A percentile compares a stretch with the other conserved stretches of the same genome.
phyloP scores from a whole-genome alignment of 139 green algal genomes.

The Picochlorum sp. region DNA sequence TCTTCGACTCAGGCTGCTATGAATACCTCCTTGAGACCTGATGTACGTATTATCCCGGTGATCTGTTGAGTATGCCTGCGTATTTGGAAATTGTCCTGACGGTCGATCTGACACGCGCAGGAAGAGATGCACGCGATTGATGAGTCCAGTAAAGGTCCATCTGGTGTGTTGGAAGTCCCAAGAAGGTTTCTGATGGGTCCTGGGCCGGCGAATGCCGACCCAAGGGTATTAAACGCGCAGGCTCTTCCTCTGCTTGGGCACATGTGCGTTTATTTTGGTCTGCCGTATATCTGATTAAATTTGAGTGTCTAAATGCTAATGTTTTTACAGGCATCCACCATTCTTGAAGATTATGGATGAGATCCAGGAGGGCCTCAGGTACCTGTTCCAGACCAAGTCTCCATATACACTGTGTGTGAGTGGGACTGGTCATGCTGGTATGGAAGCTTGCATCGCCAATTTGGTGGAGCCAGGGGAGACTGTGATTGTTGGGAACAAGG shows the following conservation, averaged over 20 bases:
- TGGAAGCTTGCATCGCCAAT: constrained; percentile 87
- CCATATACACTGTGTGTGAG: constrained; percentile 73
- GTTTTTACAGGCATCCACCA: constrained; percentile 61
- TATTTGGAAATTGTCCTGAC: too few species aligned
- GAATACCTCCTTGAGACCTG: constrained; percentile 1
- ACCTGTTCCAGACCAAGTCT: constrained; percentile 71
- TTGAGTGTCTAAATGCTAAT: background rate
- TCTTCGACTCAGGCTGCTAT: background rate
- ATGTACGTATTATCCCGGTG: background rate
- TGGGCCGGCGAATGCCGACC: constrained; percentile 73
- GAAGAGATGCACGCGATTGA: constrained; percentile 10
- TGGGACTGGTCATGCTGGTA: constrained; percentile 81
- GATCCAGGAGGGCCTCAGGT: constrained; percentile 68
- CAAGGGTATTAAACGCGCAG: constrained; percentile 66
- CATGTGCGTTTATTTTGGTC: constrained; percentile 29
- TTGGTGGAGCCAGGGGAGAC: constrained; percentile 84
- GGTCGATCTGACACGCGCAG: background rate
- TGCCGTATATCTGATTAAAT: background rate
- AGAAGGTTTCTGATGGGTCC: constrained; percentile 74
- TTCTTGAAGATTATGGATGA: constrained; percentile 93
- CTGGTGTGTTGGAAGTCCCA: constrained; percentile 43
- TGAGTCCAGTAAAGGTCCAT: constrained; percentile 19
- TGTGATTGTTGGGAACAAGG: constrained; percentile 66
- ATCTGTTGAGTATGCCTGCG: background rate
- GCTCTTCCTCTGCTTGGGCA: constrained; percentile 75